Percentiles rank a stretch among this genome's conserved stretches.
These are phyloP conservation scores for Potentilla sterilis DNA, from an alignment of 306 rosid species.

Conservation along the genomic window DNA sequence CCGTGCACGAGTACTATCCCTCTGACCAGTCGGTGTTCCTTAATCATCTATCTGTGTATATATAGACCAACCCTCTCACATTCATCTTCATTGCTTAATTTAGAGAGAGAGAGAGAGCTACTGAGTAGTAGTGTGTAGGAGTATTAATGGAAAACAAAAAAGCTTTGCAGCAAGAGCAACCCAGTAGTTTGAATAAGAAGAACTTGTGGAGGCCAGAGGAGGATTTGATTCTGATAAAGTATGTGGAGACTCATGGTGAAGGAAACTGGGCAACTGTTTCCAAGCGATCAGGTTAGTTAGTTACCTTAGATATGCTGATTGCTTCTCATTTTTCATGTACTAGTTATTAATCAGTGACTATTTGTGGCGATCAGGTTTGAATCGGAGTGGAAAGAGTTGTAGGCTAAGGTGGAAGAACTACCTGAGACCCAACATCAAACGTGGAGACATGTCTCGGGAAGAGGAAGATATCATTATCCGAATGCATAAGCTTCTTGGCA, in stretches of 20 bases:
- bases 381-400: constrained; percentile 70
- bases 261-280: constrained; percentile 69
- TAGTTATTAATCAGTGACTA: neutral
- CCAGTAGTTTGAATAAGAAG: constrained; percentile 29
- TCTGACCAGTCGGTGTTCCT: neutral
- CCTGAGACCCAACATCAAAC: constrained; percentile 62
- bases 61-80: neutral
- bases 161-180: constrained; percentile 26
- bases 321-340: neutral
- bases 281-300: constrained; percentile 40
- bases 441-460: constrained; percentile 60
- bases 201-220: constrained; percentile 71
- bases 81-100: neutral
- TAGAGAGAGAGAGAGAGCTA: neutral
- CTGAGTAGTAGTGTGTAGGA: neutral
- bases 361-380: constrained; percentile 34
- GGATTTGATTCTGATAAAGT: constrained; percentile 50
- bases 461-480: constrained; percentile 68
- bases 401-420: constrained; percentile 75
- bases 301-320: neutral
- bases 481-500: constrained; percentile 70
- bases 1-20: neutral
- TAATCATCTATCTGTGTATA: neutral
- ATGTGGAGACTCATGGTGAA: constrained; percentile 69
- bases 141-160: constrained; percentile 38